Evolutionary conservation across 2,329 filamentous ascomycete genomes (phyloP).

Genomic region (Neodidymelliopsis sp.): DNA sequence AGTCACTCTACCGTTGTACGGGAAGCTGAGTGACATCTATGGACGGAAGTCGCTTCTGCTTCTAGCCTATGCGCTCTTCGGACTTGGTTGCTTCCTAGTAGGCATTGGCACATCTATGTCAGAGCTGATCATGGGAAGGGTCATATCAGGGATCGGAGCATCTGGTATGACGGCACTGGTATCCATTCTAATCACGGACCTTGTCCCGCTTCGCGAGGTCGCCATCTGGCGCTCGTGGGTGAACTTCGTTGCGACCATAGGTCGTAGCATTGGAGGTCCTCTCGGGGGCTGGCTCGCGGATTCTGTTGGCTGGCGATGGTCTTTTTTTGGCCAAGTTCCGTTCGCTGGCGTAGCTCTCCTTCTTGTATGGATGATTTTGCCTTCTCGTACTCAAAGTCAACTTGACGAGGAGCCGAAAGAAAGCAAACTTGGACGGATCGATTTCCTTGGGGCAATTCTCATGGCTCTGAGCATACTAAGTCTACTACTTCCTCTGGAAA

Average conservation of each 20-base stretch:
- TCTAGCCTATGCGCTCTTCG: slow-evolving; percentile 52
- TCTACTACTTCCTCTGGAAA: slow-evolving; percentile 57
- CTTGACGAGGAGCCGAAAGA: background rate
- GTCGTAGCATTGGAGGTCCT: slow-evolving; percentile 60
- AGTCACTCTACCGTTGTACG: slow-evolving; percentile 50
- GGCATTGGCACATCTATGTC: slow-evolving; percentile 22
- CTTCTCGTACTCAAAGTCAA: slow-evolving; percentile 8
- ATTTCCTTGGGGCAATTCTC: slow-evolving; percentile 64
- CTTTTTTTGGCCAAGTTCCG: slow-evolving; percentile 66
- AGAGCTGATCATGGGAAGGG: slow-evolving; percentile 56
- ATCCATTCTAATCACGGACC: slow-evolving; percentile 58
- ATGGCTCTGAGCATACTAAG: slow-evolving; percentile 55
- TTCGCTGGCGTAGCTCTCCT: slow-evolving; percentile 60
- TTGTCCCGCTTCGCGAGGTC: slow-evolving; percentile 58
- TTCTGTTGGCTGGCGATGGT: slow-evolving; percentile 72
- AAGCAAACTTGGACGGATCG: slow-evolving; percentile 59
- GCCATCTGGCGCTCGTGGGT: slow-evolving; percentile 60
- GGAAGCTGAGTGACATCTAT: slow-evolving; percentile 56
- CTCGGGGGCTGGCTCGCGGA: slow-evolving; percentile 69
- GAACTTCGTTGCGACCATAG: slow-evolving; percentile 60
- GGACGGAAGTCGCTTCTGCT: slow-evolving; percentile 53
- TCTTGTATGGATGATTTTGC: slow-evolving; percentile 50
- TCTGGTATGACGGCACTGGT: slow-evolving; percentile 65
- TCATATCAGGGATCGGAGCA: slow-evolving; percentile 69
- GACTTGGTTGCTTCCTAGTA: slow-evolving; percentile 37